A percentile compares a stretch with the other conserved stretches of the same genome.
Conservation (phyloP, 352 stramenopile genomes). For the Globisporangium polare region DNA sequence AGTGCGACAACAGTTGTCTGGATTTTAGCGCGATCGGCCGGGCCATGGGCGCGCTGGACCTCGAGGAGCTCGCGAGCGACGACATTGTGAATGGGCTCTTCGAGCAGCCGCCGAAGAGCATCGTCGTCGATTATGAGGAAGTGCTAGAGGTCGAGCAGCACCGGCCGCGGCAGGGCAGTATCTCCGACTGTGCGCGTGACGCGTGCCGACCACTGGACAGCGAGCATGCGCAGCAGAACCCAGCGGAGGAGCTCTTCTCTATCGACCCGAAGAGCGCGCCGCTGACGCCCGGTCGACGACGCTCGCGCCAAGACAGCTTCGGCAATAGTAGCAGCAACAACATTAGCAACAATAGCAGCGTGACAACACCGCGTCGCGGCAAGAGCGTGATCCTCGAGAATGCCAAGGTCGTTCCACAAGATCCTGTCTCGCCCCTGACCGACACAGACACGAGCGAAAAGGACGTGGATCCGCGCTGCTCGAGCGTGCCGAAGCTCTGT, state of each 20-base stretch:
- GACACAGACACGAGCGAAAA: conserved; percentile 18
- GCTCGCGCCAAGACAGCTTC: conserved; percentile 27
- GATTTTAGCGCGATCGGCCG: conserved; percentile 6
- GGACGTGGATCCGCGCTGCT: conserved; percentile 41
- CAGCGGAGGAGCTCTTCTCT: conserved; percentile 9
- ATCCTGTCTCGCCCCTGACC: conserved; percentile 13
- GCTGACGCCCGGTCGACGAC: conserved; percentile 17
- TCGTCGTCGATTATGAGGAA: conserved; percentile 66
- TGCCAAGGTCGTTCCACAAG: conserved; percentile 4
- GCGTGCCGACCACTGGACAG: conserved; percentile 40
- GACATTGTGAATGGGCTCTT: conserved; percentile 9
- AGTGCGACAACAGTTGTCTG: not conserved
- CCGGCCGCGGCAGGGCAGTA: conserved; percentile 16
- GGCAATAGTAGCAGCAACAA: conserved; percentile 2
- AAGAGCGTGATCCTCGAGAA: conserved; percentile 30
- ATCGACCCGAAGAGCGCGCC: not conserved
- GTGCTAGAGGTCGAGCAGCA: conserved; percentile 16
- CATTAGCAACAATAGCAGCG: not conserved
- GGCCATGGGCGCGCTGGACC: conserved; percentile 28
- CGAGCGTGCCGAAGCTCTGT: conserved; percentile 61
- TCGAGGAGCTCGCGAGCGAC: conserved; percentile 42
- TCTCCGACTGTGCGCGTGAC: conserved; percentile 32
- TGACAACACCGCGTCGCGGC: conserved; percentile 16
- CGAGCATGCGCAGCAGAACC: conserved; percentile 11
- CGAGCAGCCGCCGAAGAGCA: conserved; percentile 22